Evolutionary conservation across 2,329 filamentous ascomycete species (phyloP), one percentile per base, ranked within the genome.

Genomic region (Tolypocladium pustulatum): DNA sequence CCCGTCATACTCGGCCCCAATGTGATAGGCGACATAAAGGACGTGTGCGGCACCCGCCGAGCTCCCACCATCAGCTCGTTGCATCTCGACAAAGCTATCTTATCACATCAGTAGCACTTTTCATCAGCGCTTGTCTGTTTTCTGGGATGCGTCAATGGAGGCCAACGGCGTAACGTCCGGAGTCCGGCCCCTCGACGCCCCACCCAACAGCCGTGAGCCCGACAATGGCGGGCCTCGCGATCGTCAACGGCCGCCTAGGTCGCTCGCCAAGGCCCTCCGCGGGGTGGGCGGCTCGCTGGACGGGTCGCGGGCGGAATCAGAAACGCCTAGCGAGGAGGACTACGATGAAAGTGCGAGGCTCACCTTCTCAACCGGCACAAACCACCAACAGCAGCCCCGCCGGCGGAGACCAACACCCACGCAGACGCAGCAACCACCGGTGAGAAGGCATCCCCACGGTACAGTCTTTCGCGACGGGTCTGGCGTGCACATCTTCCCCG

Each of bases 311-410:
- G 38, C 63, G 60, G 62, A 66, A 37, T 76, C 74, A 2, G 76
- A 76, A 17, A 76, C 72, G 17, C 68, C 75, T 2, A 78, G 75
- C 41, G 76, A 77, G 57, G 76, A 78, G 61, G 76, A 78, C 58
- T 77, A 77, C 54, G 75, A 78, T 37, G 72, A 75, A 20, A 71
- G 70, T 41, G 54, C 71, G 8, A 66, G 70, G 9, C 67, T 70
- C 22, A 63, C 64, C 1, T 64, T 67, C 25, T 61, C 59, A 2
- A 17, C 59, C 56, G 62, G 64, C 22, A 36, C 63, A 13, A 22
- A 57, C 15, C 52, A 46, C 6, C 36, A 54, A 0, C 56, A 52
- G 13, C 49, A 51, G 4, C 46, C 40, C 5, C 32, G n/a, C 13
- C 20, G 17, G 4, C 22, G 57, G 27, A 38, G 37, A 20, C 55